Conservation (phyloP, 1,284 basidiomycete genomes). For the Pisolithus thermaeus region DNA sequence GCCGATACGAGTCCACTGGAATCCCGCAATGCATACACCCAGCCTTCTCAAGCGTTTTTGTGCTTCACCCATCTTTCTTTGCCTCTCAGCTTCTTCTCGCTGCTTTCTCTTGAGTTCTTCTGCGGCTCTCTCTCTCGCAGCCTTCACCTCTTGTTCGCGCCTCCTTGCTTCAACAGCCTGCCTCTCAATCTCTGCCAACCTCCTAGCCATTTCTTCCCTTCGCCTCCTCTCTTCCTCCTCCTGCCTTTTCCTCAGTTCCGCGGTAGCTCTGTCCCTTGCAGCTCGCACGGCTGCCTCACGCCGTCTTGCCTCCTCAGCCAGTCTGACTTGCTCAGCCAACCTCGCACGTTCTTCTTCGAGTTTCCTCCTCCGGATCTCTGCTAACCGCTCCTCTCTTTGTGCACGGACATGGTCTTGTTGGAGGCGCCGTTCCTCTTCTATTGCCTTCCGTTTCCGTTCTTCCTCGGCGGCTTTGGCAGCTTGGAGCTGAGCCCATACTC, state of each 20-base stretch:
- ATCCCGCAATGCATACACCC: slow-evolving; percentile 52
- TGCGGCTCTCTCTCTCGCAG: slow-evolving; percentile 23
- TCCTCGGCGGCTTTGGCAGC: slow-evolving; percentile 29
- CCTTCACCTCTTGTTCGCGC: slow-evolving; percentile 18
- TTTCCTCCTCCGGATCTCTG: slow-evolving; percentile 10
- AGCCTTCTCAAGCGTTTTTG: slow-evolving; percentile 41
- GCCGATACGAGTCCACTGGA: slow-evolving; percentile 41
- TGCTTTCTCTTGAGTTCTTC: slow-evolving; percentile 30
- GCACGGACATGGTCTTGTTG: slow-evolving; percentile 9
- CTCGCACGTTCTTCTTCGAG: slow-evolving; percentile 15
- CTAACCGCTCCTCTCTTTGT: slow-evolving; percentile 12
- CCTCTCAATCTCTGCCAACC: slow-evolving; percentile 7
- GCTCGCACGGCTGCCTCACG: slow-evolving; percentile 14
- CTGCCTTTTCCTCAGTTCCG: slow-evolving; percentile 27
- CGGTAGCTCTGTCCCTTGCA: slow-evolving; percentile 24
- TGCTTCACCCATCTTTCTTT: slow-evolving; percentile 29
- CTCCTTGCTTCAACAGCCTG: slow-evolving; percentile 8
- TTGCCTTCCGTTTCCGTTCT: slow-evolving; percentile 14
- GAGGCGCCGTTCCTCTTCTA: slow-evolving; percentile 23
- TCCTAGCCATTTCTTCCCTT: slow-evolving; percentile 18
- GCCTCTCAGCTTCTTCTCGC: slow-evolving; percentile 30
- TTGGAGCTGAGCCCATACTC: slow-evolving; percentile 39
- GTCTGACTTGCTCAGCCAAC: slow-evolving; percentile 19
- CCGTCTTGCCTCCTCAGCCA: slow-evolving; percentile 9
- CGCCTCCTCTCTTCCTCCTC: slow-evolving; percentile 29